Evolutionary conservation across 2,329 filamentous ascomycete genomes (phyloP).

Genomic region (Arthrocladium fulminans): DNA sequence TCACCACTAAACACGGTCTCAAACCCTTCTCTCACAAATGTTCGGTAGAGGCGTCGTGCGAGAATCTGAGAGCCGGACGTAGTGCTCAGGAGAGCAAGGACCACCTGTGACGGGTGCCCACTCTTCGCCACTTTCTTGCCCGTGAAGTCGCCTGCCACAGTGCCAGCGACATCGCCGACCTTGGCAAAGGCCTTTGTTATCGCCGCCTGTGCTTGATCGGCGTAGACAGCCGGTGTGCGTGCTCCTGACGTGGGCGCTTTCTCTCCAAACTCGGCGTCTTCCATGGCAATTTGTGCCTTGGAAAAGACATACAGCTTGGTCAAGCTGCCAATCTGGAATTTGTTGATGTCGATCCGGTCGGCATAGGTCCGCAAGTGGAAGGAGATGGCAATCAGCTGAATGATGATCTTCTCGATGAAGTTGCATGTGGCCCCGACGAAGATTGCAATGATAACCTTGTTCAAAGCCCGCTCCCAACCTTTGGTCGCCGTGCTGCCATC

Average conservation of each 20-base stretch:
- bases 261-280: constrained; percentile 70
- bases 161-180: constrained; percentile 75
- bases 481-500: constrained; percentile 45
- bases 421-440: constrained; percentile 75
- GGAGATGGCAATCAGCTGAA: constrained; percentile 86
- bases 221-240: constrained; percentile 63
- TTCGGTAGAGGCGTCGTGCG: constrained; percentile 79
- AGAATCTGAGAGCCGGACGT: constrained; percentile 71
- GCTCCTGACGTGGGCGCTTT: constrained; percentile 49
- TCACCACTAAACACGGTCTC: constrained; percentile 74
- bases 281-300: constrained; percentile 55
- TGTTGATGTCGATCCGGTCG: constrained; percentile 84
- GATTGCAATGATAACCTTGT: constrained; percentile 79
- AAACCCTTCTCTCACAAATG: constrained; percentile 63
- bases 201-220: constrained; percentile 61
- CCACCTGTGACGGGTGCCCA: constrained; percentile 75
- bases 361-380: constrained; percentile 89
- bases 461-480: constrained; percentile 65
- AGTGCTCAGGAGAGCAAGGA: constrained; percentile 64
- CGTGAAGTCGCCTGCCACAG: constrained; percentile 84
- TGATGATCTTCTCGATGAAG: constrained; percentile 83
- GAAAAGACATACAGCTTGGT: constrained; percentile 58
- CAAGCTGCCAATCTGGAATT: constrained; percentile 68
- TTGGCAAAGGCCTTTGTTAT: constrained; percentile 68
- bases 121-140: constrained; percentile 59